Percentiles rank a stretch among this genome's conserved stretches.
Conservation (phyloP, 768 basidiomycete species). For the Tephrocybe sp. region DNA sequence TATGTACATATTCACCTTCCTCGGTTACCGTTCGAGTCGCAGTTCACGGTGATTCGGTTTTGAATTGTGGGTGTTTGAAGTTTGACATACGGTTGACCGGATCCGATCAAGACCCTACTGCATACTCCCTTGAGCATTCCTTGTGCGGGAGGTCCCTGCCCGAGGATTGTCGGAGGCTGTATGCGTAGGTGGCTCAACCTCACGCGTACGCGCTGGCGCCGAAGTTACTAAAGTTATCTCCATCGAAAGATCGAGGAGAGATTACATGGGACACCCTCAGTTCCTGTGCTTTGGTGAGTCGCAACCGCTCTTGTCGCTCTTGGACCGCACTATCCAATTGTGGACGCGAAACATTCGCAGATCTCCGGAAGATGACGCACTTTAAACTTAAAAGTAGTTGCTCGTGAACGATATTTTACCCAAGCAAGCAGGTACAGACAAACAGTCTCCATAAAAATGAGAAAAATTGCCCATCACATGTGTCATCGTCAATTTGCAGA, state of each 20-base stretch:
- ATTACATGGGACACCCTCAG: not conserved
- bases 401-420: not conserved
- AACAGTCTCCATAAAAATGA: not conserved
- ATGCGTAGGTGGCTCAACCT: not conserved
- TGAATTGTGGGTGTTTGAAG: not conserved
- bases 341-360: conserved; percentile 4
- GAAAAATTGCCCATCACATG: too few species aligned
- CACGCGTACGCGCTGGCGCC: not conserved
- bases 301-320: not conserved
- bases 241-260: not conserved
- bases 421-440: not conserved
- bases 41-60: not conserved
- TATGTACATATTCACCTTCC: not conserved
- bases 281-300: not conserved
- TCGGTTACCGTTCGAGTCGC: not conserved
- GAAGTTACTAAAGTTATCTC: not conserved
- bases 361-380: conserved; percentile 15
- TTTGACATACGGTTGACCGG: not conserved
- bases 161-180: too few species aligned
- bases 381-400: conserved; percentile 9
- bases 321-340: not conserved
- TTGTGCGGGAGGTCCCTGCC: too few species aligned
- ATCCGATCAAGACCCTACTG: not conserved
- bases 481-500: too few species aligned
- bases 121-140: not conserved